phyloP scores from a whole-genome alignment of 164 flowering plant species.

The Santalum album region DNA sequence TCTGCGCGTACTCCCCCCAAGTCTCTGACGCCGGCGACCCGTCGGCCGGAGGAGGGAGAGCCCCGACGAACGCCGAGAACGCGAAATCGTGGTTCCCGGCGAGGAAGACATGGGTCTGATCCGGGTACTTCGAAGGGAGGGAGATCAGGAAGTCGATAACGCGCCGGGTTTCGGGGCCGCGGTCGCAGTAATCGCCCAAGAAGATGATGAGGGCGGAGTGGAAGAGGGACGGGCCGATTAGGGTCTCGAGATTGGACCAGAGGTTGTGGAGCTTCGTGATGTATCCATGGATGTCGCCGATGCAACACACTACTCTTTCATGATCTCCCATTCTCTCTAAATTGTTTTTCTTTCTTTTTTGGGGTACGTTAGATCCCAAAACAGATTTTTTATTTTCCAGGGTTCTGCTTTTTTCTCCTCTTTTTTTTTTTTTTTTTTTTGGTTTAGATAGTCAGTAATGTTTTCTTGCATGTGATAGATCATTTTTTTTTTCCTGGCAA shows the following conservation, averaged over 20 bases:
- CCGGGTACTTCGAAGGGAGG: constrained; percentile 55
- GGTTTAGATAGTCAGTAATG: too few relatives aligned
- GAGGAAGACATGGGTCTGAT: constrained; percentile 78
- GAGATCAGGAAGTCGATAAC: constrained; percentile 65
- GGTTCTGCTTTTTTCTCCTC: too few relatives aligned
- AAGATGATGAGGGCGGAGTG: constrained; percentile 61
- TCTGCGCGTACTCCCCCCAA: constrained; percentile 60
- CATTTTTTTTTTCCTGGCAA: too few relatives aligned
- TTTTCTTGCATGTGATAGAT: too few relatives aligned
- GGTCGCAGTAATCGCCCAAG: constrained; percentile 93
- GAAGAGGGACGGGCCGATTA: constrained; percentile 37
- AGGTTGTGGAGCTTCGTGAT: constrained; percentile 60
- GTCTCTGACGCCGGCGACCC: constrained; percentile 47
- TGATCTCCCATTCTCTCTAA: too few relatives aligned
- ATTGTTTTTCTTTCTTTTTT: too few relatives aligned
- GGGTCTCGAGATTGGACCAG: constrained; percentile 73
- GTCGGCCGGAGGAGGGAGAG: constrained; percentile 47
- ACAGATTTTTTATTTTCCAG: too few relatives aligned
- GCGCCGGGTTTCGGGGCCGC: constrained; percentile 64
- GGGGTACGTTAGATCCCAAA: too few relatives aligned
- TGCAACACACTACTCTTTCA: constrained; percentile 42
- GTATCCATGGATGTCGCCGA: constrained; percentile 93
- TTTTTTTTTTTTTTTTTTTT: too few relatives aligned
- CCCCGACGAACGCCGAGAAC: constrained; percentile 69
- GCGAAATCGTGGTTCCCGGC: constrained; percentile 92